Percentiles rank a stretch among this genome's conserved stretches.
These are phyloP conservation scores for Cercospora sesami DNA, from an alignment of 2,329 filamentous ascomycete species.

Conservation along the genomic window DNA sequence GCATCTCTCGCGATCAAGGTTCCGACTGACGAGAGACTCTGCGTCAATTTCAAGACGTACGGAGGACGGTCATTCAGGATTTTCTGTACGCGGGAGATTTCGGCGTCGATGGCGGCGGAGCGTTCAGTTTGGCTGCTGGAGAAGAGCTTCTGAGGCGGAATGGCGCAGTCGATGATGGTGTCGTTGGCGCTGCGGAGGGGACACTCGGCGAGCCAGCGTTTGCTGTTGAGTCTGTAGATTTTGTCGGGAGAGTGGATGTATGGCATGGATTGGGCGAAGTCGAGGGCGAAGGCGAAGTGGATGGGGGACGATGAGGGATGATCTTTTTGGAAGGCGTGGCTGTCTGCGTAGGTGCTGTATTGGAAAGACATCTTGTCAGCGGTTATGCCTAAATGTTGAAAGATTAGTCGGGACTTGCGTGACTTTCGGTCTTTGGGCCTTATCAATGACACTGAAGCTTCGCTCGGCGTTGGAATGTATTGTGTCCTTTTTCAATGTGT, in stretches of 20 bases:
- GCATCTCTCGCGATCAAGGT: background rate
- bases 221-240: constrained; percentile 12
- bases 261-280: constrained; percentile 4
- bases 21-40: background rate
- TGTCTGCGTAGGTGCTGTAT: background rate
- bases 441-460: background rate
- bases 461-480: background rate
- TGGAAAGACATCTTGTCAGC: background rate
- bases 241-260: background rate
- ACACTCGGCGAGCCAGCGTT: constrained; percentile 5
- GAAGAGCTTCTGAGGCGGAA: background rate
- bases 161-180: constrained; percentile 2
- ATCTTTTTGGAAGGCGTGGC: background rate
- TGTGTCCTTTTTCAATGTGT: background rate
- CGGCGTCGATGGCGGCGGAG: background rate
- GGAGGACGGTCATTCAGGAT: background rate
- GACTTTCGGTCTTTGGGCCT: background rate
- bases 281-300: background rate
- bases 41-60: background rate
- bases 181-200: constrained; percentile 1
- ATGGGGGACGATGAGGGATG: background rate
- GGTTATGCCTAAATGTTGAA: background rate
- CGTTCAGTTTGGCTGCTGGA: background rate
- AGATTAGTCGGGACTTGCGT: background rate
- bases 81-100: background rate